Percentiles rank a stretch among this genome's conserved stretches.
These are phyloP conservation scores for Cryptococcus sp. DNA, from an alignment of 1,284 basidiomycete species.

Conservation along the genomic window DNA sequence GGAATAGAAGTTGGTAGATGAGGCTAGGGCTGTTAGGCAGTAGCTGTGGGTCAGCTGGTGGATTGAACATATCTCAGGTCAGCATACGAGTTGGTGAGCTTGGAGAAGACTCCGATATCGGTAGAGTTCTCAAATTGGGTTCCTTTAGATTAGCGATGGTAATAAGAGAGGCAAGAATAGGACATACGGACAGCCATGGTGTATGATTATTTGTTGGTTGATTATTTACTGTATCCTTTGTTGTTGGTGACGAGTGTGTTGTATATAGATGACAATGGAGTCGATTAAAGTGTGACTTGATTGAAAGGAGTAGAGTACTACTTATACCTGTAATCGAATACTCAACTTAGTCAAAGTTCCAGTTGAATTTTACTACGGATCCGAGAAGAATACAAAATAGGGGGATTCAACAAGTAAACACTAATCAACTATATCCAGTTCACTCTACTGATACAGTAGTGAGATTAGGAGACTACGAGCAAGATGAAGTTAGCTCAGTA, in stretches of 20 bases:
- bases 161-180: not conserved
- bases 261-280: not conserved
- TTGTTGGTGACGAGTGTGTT: no score
- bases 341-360: no score
- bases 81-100: constrained; percentile 74
- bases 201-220: constrained; percentile 1
- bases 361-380: no score
- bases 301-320: no score
- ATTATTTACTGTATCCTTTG: no score
- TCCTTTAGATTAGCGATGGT: constrained; percentile 52
- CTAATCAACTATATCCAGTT: no score
- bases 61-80: not conserved
- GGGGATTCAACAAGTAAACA: no score
- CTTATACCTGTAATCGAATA: no score
- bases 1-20: constrained; percentile 97
- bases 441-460: no score
- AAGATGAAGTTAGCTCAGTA: constrained; percentile 44
- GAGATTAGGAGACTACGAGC: no score
- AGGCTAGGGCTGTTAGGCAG: constrained; percentile 86
- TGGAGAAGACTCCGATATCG: constrained; percentile 91
- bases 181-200: constrained; percentile 54
- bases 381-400: no score
- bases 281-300: no score
- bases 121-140: constrained; percentile 95
- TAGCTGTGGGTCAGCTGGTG: constrained; percentile 57